Evolutionary conservation across 345 rosid genomes (phyloP), one percentile per base, ranked within the genome.

Genomic region (Conringia planisiliqua): DNA sequence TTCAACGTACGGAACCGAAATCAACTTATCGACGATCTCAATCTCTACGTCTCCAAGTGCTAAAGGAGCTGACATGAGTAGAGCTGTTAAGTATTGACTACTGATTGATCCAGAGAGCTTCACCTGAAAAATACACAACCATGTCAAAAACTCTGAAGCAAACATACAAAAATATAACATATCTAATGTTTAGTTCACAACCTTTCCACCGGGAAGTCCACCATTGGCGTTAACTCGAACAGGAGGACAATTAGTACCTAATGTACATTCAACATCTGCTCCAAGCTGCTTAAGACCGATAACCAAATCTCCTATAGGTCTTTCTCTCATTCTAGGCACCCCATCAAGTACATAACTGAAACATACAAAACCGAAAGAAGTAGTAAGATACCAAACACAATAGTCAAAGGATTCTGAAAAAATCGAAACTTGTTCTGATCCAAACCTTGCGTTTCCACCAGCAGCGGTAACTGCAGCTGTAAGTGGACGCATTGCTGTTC

Each of bases 161-260:
- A 22, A 22, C 24, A 22, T 22, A 22, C 24, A 22, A 22, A 22
- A 22, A 1, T 22, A 22, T 1, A 22, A 22, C 24, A 22, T 22
- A 22, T 22, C 24, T 22, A 22, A 22, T 22, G 24, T 22, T 22
- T 22, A 22, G 24, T 22, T 22, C 43, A 39, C 43, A 39, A 92
- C 98, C 97, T 88, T 95, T 60, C 97, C 99, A 63, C 98, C 94
- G 1, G 98, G 99, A 81, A 92, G 96, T 59, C 97, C 97, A 78
- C 97, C 97, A 54, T 86, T 88, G 71, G 79, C 91, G 32, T 84
- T 92, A 29, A 95, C 77, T 35, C 70, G 88, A 74, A 92, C 98
- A 83, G 94, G 97, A 61, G 98, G 99, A 18, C 98, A 95, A 70
- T 85, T 82, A 48, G 97, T 92, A 22, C 89, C 96, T 32, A 80